Percentiles rank a stretch among this genome's conserved stretches.
Evolutionary conservation across 371 early-diverging fungal genomes (phyloP).

Genomic region (Syncephalis fuscata): DNA sequence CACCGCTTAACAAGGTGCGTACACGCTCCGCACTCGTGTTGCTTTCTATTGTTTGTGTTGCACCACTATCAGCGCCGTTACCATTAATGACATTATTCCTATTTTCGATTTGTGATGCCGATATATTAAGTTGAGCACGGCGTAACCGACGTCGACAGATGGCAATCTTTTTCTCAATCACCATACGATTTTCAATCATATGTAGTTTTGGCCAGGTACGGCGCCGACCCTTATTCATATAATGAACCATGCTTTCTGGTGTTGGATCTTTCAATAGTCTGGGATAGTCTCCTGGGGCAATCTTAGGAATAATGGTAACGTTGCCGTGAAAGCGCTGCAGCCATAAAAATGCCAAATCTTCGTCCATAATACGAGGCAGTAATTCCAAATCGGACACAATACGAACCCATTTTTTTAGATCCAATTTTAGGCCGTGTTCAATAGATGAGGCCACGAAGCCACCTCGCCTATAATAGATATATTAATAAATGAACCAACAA

Average conservation of each 20-base stretch:
- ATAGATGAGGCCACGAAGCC: slow-evolving; percentile 66
- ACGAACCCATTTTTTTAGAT: slow-evolving; percentile 73
- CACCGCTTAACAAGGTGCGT: no score
- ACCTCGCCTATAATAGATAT: slow-evolving; percentile 41
- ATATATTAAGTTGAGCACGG: no score
- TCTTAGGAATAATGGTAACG: slow-evolving; percentile 65
- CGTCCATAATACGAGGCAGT: slow-evolving; percentile 50
- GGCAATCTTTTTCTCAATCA: slow-evolving; percentile 34
- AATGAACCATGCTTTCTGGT: slow-evolving; percentile 26
- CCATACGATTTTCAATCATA: slow-evolving; percentile 61
- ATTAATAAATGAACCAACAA: background rate
- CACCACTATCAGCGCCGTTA: no score
- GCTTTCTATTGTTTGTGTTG: no score
- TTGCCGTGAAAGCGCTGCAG: slow-evolving; percentile 78
- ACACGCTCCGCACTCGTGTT: no score
- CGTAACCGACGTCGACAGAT: no score
- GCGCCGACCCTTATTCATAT: slow-evolving; percentile 37
- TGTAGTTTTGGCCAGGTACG: slow-evolving; percentile 68
- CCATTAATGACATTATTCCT: no score
- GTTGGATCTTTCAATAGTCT: slow-evolving; percentile 56
- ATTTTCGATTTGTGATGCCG: no score
- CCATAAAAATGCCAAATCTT: slow-evolving; percentile 71
- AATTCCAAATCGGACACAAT: slow-evolving; percentile 61
- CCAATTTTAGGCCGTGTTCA: slow-evolving; percentile 67
- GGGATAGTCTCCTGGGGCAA: slow-evolving; percentile 41